Percentiles rank a stretch among this genome's conserved stretches.
phyloP scores from a whole-genome alignment of 1,139 yeast genomes.

The Scheffersomyces segobiensis region DNA sequence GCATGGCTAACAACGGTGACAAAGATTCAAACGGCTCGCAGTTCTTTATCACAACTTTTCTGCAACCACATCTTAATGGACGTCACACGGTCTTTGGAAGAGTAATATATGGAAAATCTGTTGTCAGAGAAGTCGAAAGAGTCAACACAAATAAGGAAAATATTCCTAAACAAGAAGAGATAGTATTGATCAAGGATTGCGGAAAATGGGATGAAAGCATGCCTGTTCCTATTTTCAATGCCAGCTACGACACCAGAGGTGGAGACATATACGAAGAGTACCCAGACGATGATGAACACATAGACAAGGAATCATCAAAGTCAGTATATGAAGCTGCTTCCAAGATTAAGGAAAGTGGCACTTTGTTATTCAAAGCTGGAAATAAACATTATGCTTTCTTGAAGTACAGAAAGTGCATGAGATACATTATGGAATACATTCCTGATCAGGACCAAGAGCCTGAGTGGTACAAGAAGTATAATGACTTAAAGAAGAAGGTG shows the following conservation, averaged over 20 bases:
- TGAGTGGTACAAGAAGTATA: slow-evolving; percentile 49
- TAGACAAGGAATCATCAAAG: slow-evolving; percentile 58
- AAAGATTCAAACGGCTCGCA: slow-evolving; percentile 67
- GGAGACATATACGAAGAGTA: slow-evolving; percentile 74
- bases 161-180: slow-evolving; percentile 42
- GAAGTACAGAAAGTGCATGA: slow-evolving; percentile 62
- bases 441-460: slow-evolving; percentile 71
- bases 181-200: slow-evolving; percentile 56
- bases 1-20: slow-evolving; percentile 73
- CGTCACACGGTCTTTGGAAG: slow-evolving; percentile 79
- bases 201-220: slow-evolving; percentile 63
- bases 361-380: slow-evolving; percentile 55
- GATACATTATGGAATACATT: slow-evolving; percentile 68
- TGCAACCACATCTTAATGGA: slow-evolving; percentile 72
- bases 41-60: slow-evolving; percentile 73
- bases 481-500: slow-evolving; percentile 57
- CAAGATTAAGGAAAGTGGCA: slow-evolving; percentile 67
- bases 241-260: slow-evolving; percentile 59
- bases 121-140: slow-evolving; percentile 64
- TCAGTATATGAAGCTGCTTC: slow-evolving; percentile 52
- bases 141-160: slow-evolving; percentile 43
- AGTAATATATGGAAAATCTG: slow-evolving; percentile 64
- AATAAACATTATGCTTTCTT: slow-evolving; percentile 51
- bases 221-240: slow-evolving; percentile 58
- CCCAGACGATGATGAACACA: slow-evolving; percentile 67